phyloP scores from a whole-genome alignment of 768 basidiomycete genomes.

The Gautieria morchelliformis region DNA sequence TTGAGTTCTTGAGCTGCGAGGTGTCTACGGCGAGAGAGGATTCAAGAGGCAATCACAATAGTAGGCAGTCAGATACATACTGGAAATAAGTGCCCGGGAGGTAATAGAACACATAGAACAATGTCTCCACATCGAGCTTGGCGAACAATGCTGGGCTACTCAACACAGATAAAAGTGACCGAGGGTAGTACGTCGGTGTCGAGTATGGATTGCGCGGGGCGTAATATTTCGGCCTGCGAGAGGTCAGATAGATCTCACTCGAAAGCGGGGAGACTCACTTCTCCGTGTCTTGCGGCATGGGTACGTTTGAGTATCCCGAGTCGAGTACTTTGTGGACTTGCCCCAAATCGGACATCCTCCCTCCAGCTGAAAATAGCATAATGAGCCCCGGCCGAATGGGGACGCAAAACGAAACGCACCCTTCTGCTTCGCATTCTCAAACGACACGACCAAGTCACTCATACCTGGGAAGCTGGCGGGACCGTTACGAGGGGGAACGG shows the following conservation, averaged over 20 bases:
- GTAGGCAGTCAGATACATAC: slow-evolving; percentile 34
- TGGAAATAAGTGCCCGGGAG: slow-evolving; percentile 96
- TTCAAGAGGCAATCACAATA: background rate
- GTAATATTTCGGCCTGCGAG: slow-evolving; percentile 85
- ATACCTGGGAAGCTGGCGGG: slow-evolving; percentile 54
- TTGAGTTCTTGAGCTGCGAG: slow-evolving; percentile 96
- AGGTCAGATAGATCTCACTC: background rate
- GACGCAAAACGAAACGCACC: slow-evolving; percentile 35
- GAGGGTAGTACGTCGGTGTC: slow-evolving; percentile 93
- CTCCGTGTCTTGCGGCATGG: slow-evolving; percentile 91
- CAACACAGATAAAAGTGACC: slow-evolving; percentile 70
- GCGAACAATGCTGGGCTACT: slow-evolving; percentile 79
- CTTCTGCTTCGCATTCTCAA: slow-evolving; percentile 95
- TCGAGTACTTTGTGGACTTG: slow-evolving; percentile 91
- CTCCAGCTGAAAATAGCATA: slow-evolving; percentile 38
- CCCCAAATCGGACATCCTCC: slow-evolving; percentile 78
- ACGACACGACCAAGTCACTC: slow-evolving; percentile 88
- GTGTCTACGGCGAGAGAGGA: slow-evolving; percentile 41
- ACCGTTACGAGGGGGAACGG: slow-evolving; percentile 13
- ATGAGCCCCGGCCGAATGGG: background rate
- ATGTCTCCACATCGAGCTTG: slow-evolving; percentile 90
- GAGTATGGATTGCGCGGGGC: slow-evolving; percentile 86
- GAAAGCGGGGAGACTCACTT: slow-evolving; percentile 43
- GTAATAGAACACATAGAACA: slow-evolving; percentile 99
- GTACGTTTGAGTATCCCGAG: slow-evolving; percentile 79